Percentiles rank a stretch among this genome's conserved stretches.
Conservation (phyloP, 345 rosid genomes). For the Populus nigra region DNA sequence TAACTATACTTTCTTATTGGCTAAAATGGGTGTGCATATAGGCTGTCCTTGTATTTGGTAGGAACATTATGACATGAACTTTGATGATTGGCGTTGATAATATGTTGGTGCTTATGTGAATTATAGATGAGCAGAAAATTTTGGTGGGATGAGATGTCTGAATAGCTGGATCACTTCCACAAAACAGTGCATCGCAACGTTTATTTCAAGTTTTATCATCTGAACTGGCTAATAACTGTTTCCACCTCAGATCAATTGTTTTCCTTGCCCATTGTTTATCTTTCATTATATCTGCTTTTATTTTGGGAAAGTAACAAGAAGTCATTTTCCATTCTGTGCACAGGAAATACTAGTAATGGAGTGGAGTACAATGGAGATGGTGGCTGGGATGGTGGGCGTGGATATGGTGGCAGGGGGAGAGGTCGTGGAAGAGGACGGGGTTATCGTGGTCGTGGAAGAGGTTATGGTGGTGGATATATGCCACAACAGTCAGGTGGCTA, state of each 20-base stretch:
- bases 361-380: neutral
- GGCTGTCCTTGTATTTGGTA: neutral
- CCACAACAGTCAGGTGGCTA: conserved; percentile 29
- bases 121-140: neutral
- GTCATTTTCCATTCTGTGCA: neutral
- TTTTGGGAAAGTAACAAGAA: neutral
- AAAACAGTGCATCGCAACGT: neutral
- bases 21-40: neutral
- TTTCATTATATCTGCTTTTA: neutral
- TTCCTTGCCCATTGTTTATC: neutral
- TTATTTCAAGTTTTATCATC: neutral
- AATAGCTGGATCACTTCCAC: neutral
- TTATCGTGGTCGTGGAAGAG: conserved; percentile 21
- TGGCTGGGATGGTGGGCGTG: neutral
- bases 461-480: conserved; percentile 18
- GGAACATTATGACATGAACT: neutral
- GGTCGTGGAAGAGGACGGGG: conserved; percentile 22
- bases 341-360: neutral
- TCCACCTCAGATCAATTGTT: neutral
- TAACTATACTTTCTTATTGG: neutral
- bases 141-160: neutral
- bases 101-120: neutral
- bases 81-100: neutral
- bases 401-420: conserved; percentile 10
- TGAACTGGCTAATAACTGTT: neutral